Conservation (phyloP, 257 asterid genomes). For the Gynochthodes officinalis region DNA sequence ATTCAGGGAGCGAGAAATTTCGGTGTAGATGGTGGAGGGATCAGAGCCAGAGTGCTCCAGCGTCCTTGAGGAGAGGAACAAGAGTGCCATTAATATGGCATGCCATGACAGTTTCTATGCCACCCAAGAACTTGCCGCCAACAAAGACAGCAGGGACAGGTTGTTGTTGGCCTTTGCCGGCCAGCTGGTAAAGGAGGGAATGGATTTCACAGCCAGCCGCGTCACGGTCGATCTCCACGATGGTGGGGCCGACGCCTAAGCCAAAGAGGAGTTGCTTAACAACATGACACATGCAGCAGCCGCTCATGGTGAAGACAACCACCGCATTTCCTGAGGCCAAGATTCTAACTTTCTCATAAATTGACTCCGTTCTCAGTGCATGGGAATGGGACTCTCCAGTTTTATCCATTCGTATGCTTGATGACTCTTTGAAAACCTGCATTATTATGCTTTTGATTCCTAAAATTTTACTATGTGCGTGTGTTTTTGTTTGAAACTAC, state of each 20-base stretch:
- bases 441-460: too few species aligned
- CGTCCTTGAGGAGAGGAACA: slow-evolving; percentile 78
- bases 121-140: slow-evolving; percentile 81
- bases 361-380: slow-evolving; percentile 36
- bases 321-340: slow-evolving; percentile 69
- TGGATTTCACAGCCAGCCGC: slow-evolving; percentile 51
- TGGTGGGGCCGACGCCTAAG: slow-evolving; percentile 76
- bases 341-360: slow-evolving; percentile 44
- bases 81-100: slow-evolving; percentile 82
- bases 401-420: slow-evolving; percentile 15
- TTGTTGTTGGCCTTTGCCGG: slow-evolving; percentile 27
- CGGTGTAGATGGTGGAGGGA: neutral
- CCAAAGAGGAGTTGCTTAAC: slow-evolving; percentile 80
- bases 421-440: slow-evolving; percentile 51
- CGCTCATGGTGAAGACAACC: slow-evolving; percentile 76
- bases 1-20: neutral
- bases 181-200: slow-evolving; percentile 47
- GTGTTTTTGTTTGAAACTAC: too few species aligned
- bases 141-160: slow-evolving; percentile 71
- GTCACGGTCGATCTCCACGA: slow-evolving; percentile 76
- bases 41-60: slow-evolving; percentile 91
- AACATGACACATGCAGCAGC: slow-evolving; percentile 95
- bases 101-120: slow-evolving; percentile 73
- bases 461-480: neutral
- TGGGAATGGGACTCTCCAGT: slow-evolving; percentile 11